Percentiles rank a stretch among this genome's conserved stretches.
Evolutionary conservation across 2,329 filamentous ascomycete genomes (phyloP).

Genomic region (Colletotrichum cordylinicola): DNA sequence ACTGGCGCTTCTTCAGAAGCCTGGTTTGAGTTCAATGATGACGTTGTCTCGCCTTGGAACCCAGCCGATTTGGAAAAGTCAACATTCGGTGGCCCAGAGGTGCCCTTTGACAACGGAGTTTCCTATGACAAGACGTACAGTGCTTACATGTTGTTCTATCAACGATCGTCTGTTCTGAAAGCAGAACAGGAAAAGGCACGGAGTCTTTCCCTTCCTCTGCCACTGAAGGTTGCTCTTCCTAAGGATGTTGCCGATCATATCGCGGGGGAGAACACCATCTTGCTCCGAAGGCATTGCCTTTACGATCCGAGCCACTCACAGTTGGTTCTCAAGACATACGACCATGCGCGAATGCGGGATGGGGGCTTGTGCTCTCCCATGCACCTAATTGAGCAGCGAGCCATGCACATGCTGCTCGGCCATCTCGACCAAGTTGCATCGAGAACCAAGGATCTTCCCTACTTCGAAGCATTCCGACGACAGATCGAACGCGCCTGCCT

Average conservation of each 20-base stretch:
- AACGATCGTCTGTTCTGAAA: constrained; percentile 73
- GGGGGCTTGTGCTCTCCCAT: constrained; percentile 49
- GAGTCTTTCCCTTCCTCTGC: constrained; percentile 36
- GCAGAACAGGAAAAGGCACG: constrained; percentile 55
- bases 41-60: constrained; percentile 80
- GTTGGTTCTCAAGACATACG: constrained; percentile 70
- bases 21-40: constrained; percentile 97
- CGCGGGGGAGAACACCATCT: constrained; percentile 72
- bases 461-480: constrained; percentile 62
- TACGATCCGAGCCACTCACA: constrained; percentile 74
- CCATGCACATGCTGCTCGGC: constrained; percentile 61
- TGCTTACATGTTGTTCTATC: constrained; percentile 98
- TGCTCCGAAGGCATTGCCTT: constrained; percentile 79
- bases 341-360: constrained; percentile 57
- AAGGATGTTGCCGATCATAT: constrained; percentile 63
- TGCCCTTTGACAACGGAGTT: constrained; percentile 51
- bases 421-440: constrained; percentile 80
- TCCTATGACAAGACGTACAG: constrained; percentile 76
- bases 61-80: constrained; percentile 73
- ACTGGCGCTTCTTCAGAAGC: constrained; percentile 48
- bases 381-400: constrained; percentile 44
- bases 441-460: constrained; percentile 71
- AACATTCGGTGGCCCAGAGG: constrained; percentile 79
- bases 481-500: constrained; percentile 54
- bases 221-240: constrained; percentile 52